These are phyloP conservation scores for Crithidia mellificae DNA, from an alignment of 208 protist genomes.

Conservation along the genomic window DNA sequence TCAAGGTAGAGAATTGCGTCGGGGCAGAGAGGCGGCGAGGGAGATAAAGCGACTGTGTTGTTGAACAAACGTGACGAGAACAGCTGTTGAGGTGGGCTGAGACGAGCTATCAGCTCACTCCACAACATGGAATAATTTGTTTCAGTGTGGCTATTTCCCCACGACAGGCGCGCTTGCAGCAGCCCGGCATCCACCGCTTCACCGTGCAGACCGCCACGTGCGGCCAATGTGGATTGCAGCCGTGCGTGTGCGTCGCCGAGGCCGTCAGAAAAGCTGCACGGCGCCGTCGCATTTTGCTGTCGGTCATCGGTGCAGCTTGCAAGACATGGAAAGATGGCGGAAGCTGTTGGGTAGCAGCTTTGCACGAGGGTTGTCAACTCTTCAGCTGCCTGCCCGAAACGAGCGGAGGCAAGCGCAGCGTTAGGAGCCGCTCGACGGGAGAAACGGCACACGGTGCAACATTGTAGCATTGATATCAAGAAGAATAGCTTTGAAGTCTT, in stretches of 20 bases:
- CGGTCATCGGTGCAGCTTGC: background rate
- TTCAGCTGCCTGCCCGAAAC: background rate
- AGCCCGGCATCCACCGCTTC: slow-evolving; percentile 1
- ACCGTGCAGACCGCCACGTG: background rate
- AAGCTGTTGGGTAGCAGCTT: slow-evolving; percentile 25
- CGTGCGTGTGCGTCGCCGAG: background rate
- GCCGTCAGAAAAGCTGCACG: background rate
- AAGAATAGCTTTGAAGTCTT: too few species aligned
- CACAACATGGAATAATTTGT: too few species aligned
- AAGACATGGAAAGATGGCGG: slow-evolving; percentile 16
- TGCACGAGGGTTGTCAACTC: slow-evolving; percentile 5
- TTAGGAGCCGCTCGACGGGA: background rate
- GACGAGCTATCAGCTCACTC: background rate
- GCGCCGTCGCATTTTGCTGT: background rate
- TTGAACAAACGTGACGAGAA: background rate
- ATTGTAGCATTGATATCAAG: background rate
- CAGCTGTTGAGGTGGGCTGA: background rate
- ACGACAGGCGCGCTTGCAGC: background rate
- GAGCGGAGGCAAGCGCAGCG: background rate
- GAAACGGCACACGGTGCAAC: background rate
- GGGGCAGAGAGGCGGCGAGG: slow-evolving; percentile 19
- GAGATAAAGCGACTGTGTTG: background rate
- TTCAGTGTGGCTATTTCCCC: background rate
- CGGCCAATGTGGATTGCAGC: background rate
- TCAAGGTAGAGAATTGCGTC: slow-evolving; percentile 70